Evolutionary conservation across 371 early-diverging fungal genomes (phyloP), one percentile per base, ranked within the genome.

Genomic region (Ecytonucleospora hepatopenaei): DNA sequence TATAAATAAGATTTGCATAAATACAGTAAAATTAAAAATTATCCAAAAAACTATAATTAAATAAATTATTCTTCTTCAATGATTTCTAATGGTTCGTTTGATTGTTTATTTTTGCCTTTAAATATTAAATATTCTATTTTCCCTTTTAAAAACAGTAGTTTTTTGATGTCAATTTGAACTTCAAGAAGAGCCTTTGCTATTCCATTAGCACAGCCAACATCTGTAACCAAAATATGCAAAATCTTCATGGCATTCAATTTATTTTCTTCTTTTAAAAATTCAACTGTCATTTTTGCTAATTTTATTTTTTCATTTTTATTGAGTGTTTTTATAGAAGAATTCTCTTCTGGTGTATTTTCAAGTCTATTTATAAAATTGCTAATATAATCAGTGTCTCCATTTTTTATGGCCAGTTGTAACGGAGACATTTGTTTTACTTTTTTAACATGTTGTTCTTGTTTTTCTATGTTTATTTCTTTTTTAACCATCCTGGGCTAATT

Each of bases 121-220:
- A 47, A 53, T 46, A 51, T 69, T 27, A 73, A 21, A 51, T 64
- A 73, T 46, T 73, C 73, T 23, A 73, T 62, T 56, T 69, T 73
- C 1, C 69, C 73, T 46, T 73, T 73, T 28, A 73, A 33, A 32
- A 61, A 73, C 15, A 73, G 33, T 48, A 73, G 59, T 48, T 73
- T 73, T 2, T 54, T 55, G 47, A 69, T 59, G 33, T 69, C 69
- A 59, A 56, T 31, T 21, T 53, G 24, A 53, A 62, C 34, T 2
- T 54, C 54, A 35, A 59, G 65, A n/a, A 73, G 62, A 21, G n/a
- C 35, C 23, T 54, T 24, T 26, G 32, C 30, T 3, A 72, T 23
- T 1, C 32, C n/a, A 2, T 64, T 54, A 2, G 62, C 61, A 57
- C 53, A 23, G 1, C 47, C 54, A 32, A 62, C 51, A 47, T 66